Percentiles rank a stretch among this genome's conserved stretches.
phyloP scores from a whole-genome alignment of 2,329 filamentous ascomycete genomes.

The Cercospora sp. region DNA sequence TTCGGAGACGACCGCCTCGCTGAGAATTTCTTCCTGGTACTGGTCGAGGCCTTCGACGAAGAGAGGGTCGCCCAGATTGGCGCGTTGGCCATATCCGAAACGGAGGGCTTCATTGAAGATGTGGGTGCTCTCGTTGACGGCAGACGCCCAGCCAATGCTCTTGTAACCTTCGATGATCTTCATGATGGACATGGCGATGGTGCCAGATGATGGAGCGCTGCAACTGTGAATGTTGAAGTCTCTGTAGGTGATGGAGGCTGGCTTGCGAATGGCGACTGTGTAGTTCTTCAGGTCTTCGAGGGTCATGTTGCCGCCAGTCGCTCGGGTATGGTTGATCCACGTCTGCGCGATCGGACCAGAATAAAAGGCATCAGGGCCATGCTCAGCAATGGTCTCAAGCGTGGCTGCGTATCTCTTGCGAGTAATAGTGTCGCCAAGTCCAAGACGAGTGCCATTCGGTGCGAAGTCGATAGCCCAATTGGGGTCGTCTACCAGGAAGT shows the following conservation, averaged over 20 bases:
- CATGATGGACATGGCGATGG: slow-evolving; percentile 71
- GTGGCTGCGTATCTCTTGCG: slow-evolving; percentile 78
- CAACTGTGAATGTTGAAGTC: slow-evolving; percentile 69
- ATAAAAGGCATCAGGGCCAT: slow-evolving; percentile 75
- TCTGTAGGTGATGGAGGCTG: slow-evolving; percentile 57
- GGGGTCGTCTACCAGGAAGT: slow-evolving; percentile 73
- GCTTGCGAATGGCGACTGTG: slow-evolving; percentile 62
- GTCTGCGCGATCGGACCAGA: slow-evolving; percentile 69
- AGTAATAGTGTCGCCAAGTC: slow-evolving; percentile 74
- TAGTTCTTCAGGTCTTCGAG: slow-evolving; percentile 76
- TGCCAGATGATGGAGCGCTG: slow-evolving; percentile 75
- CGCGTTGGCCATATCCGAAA: slow-evolving; percentile 77
- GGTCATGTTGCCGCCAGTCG: slow-evolving; percentile 80
- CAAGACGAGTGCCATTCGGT: slow-evolving; percentile 71
- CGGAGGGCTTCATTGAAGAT: slow-evolving; percentile 84
- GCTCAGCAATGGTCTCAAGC: slow-evolving; percentile 71
- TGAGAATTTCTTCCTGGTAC: slow-evolving; percentile 70
- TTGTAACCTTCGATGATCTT: slow-evolving; percentile 81
- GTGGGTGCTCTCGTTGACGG: slow-evolving; percentile 71
- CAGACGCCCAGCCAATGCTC: slow-evolving; percentile 58
- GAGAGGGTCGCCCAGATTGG: slow-evolving; percentile 77
- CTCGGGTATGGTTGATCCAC: slow-evolving; percentile 68
- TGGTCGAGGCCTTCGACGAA: slow-evolving; percentile 65
- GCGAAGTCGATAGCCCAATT: slow-evolving; percentile 88
- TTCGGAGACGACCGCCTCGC: slow-evolving; percentile 56